A percentile compares a stretch with the other conserved stretches of the same genome.
Conservation (phyloP, 208 protist genomes). For the Trypanosoma theileri region DNA sequence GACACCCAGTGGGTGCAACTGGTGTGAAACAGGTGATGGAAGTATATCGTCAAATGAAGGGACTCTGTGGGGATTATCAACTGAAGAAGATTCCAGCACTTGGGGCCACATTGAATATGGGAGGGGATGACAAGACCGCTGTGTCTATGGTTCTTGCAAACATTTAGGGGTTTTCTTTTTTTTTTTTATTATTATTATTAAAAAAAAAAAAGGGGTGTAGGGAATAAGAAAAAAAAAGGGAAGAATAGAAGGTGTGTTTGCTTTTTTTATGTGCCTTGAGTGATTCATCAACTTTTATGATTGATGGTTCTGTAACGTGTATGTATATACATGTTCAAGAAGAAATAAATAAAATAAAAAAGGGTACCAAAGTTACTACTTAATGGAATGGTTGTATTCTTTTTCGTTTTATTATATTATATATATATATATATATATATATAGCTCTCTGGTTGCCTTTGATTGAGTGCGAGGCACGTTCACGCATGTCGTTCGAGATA, state of each 20-base stretch:
- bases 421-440: no score
- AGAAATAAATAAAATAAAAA: not conserved
- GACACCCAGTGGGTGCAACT: conserved; percentile 90
- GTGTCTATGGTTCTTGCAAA: conserved; percentile 86
- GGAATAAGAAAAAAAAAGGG: not conserved
- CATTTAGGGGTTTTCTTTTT: conserved; percentile 35
- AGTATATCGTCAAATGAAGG: conserved; percentile 93
- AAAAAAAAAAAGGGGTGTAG: conserved; percentile 3
- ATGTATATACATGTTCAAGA: not conserved
- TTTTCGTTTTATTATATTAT: no score
- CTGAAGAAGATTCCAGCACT: conserved; percentile 74
- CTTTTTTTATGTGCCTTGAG: not conserved
- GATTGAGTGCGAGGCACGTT: not conserved
- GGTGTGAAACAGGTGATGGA: conserved; percentile 93
- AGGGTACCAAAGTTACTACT: no score
- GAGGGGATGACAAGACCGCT: conserved; percentile 91
- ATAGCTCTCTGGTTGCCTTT: not conserved
- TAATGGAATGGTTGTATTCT: no score
- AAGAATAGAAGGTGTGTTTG: not conserved
- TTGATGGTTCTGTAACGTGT: not conserved
- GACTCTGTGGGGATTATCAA: conserved; percentile 87
- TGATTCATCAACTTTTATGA: not conserved
- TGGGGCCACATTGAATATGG: conserved; percentile 92
- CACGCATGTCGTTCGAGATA: not conserved
- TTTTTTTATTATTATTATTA: not conserved